These are phyloP conservation scores for Fusarium armeniacum DNA, from an alignment of 2,329 filamentous ascomycete species.

Conservation along the genomic window DNA sequence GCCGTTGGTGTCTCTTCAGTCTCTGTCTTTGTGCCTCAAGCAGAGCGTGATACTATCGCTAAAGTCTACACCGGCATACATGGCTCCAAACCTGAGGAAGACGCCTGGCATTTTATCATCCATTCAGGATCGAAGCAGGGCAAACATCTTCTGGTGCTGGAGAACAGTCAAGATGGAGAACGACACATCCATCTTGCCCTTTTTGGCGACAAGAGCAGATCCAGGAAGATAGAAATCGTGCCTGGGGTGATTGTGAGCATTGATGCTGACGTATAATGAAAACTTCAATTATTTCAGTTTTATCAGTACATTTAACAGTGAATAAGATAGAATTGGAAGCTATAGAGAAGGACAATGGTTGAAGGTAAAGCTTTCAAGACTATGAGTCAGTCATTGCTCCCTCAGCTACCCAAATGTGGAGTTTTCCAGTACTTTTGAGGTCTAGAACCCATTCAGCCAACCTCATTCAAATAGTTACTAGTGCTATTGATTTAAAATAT, in stretches of 20 bases:
- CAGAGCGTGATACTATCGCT: not conserved
- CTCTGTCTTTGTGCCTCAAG: not conserved
- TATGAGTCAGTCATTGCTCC: not conserved
- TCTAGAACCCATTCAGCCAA: not conserved
- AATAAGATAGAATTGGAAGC: too few relatives aligned
- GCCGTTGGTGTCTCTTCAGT: conserved; percentile 10
- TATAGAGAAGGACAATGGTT: too few relatives aligned
- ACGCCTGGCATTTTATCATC: conserved; percentile 22
- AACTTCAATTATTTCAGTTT: too few relatives aligned
- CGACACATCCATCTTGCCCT: conserved; percentile 9
- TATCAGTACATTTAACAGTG: too few relatives aligned
- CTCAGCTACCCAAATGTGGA: not conserved
- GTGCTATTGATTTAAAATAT: not conserved
- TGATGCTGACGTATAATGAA: not conserved
- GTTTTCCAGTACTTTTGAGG: too few relatives aligned
- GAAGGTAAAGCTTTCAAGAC: not conserved
- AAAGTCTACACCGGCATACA: conserved; percentile 32
- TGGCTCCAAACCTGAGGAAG: not conserved
- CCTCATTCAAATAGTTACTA: not conserved
- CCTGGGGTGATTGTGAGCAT: conserved; percentile 22
- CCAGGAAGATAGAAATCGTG: conserved; percentile 13
- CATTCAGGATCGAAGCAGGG: conserved; percentile 21
- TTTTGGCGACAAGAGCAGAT: not conserved
- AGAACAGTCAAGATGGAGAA: not conserved
- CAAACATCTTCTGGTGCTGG: conserved; percentile 5